These are phyloP conservation scores for Agrocybe praecox DNA, from an alignment of 768 basidiomycete species.

Conservation along the genomic window DNA sequence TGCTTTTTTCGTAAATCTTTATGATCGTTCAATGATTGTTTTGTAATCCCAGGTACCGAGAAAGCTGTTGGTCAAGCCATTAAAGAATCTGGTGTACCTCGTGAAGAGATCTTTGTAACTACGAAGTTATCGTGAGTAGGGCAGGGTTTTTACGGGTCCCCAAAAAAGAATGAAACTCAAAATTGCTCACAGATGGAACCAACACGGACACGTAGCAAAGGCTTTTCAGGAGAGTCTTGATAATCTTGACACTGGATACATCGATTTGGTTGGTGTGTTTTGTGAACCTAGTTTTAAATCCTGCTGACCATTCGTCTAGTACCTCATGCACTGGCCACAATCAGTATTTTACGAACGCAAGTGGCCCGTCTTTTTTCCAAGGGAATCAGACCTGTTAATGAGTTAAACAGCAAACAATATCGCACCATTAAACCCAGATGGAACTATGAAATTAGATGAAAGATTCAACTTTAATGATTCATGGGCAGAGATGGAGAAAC, in stretches of 20 bases:
- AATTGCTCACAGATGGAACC: conserved; percentile 31
- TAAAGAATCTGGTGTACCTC: conserved; percentile 47
- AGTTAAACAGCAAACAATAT: conserved; percentile 9
- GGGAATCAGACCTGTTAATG: neutral
- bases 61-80: conserved; percentile 44
- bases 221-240: conserved; percentile 44
- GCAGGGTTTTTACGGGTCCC: neutral
- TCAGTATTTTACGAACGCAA: conserved; percentile 28
- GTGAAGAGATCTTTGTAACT: conserved; percentile 50
- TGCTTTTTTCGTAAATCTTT: too few species aligned
- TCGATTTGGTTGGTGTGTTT: conserved; percentile 41
- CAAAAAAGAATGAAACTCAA: neutral
- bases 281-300: neutral
- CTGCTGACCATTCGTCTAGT: conserved; percentile 28
- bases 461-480: conserved; percentile 40
- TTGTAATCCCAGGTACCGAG: conserved; percentile 32
- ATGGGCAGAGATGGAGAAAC: conserved; percentile 54
- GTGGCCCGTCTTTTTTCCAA: conserved; percentile 8
- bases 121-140: conserved; percentile 47
- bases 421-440: conserved; percentile 32
- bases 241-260: conserved; percentile 43
- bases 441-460: conserved; percentile 32
- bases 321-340: conserved; percentile 56
- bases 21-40: too few species aligned
- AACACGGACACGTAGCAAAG: conserved; percentile 36